phyloP scores from a whole-genome alignment of 2,329 filamentous ascomycete genomes.

The Xylaria sp. region DNA sequence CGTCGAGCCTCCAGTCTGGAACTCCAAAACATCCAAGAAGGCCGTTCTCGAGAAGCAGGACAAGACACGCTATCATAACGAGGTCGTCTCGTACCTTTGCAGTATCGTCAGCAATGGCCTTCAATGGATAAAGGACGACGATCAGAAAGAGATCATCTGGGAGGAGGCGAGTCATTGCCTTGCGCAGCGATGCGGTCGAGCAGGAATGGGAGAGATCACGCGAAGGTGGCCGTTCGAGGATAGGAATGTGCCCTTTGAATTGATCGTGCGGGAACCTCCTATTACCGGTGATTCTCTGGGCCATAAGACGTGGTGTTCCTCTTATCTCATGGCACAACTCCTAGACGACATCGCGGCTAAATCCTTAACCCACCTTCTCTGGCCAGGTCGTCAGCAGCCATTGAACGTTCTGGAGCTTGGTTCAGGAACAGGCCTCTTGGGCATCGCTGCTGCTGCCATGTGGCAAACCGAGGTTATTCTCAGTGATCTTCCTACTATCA shows the following conservation, averaged over 20 bases:
- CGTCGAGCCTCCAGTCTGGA: slow-evolving; percentile 65
- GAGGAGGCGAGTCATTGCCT: slow-evolving; percentile 72
- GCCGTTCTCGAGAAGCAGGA: slow-evolving; percentile 40
- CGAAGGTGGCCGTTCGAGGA: slow-evolving; percentile 49
- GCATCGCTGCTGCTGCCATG: slow-evolving; percentile 72
- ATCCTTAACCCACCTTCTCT: slow-evolving; percentile 43
- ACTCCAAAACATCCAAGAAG: slow-evolving; percentile 39
- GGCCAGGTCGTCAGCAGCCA: slow-evolving; percentile 26
- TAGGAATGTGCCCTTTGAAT: slow-evolving; percentile 44
- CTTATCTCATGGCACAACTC: slow-evolving; percentile 74
- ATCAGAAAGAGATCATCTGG: slow-evolving; percentile 66
- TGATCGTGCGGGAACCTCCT: slow-evolving; percentile 78
- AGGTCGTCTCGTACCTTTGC: slow-evolving; percentile 61
- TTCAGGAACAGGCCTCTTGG: slow-evolving; percentile 85
- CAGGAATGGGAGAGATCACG: slow-evolving; percentile 55
- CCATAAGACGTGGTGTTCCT: slow-evolving; percentile 92
- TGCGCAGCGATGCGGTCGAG: slow-evolving; percentile 78
- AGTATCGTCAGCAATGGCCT: slow-evolving; percentile 63
- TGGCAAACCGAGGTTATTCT: slow-evolving; percentile 63
- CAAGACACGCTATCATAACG: slow-evolving; percentile 42
- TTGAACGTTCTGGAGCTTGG: slow-evolving; percentile 68
- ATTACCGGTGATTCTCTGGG: slow-evolving; percentile 84
- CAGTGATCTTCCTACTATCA: slow-evolving; percentile 80
- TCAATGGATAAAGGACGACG: slow-evolving; percentile 63
- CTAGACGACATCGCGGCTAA: slow-evolving; percentile 48